These are phyloP conservation scores for Komagataea norvegica DNA, from an alignment of 1,139 yeast genomes.

Conservation along the genomic window DNA sequence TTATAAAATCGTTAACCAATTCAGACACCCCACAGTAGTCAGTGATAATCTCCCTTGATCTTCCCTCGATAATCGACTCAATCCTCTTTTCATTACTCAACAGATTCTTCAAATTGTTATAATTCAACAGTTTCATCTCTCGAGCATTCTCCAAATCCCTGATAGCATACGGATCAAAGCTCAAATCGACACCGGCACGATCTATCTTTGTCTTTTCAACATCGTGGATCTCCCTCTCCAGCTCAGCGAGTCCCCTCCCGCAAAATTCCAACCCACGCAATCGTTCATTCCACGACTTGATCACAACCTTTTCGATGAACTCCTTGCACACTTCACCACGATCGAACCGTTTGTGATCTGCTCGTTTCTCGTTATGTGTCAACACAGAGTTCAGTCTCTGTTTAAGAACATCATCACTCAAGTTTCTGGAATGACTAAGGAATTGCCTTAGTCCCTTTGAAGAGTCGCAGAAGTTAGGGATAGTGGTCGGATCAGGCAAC, in stretches of 20 bases:
- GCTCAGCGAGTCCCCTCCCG: constrained; percentile 29
- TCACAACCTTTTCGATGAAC: constrained; percentile 32
- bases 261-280: constrained; percentile 36
- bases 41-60: constrained; percentile 31
- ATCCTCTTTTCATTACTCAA: constrained; percentile 35
- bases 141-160: constrained; percentile 32
- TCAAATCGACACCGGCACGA: constrained; percentile 23
- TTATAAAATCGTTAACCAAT: constrained; percentile 4
- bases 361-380: constrained; percentile 12
- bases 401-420: constrained; percentile 40
- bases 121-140: constrained; percentile 27
- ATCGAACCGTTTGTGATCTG: constrained; percentile 4
- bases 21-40: constrained; percentile 32
- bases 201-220: constrained; percentile 17
- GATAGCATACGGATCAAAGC: constrained; percentile 45
- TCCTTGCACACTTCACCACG: constrained; percentile 28
- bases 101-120: constrained; percentile 31
- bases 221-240: constrained; percentile 25
- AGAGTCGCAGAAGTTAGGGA: constrained; percentile 34
- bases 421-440: constrained; percentile 36
- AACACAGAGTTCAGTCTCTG: constrained; percentile 35
- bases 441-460: constrained; percentile 38
- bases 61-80: constrained; percentile 36
- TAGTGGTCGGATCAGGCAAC: constrained; percentile 14
- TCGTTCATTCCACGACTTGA: constrained; percentile 41